These are phyloP conservation scores for Tolypocladium cylindrosporum DNA, from an alignment of 2,329 filamentous ascomycete genomes.

Conservation along the genomic window DNA sequence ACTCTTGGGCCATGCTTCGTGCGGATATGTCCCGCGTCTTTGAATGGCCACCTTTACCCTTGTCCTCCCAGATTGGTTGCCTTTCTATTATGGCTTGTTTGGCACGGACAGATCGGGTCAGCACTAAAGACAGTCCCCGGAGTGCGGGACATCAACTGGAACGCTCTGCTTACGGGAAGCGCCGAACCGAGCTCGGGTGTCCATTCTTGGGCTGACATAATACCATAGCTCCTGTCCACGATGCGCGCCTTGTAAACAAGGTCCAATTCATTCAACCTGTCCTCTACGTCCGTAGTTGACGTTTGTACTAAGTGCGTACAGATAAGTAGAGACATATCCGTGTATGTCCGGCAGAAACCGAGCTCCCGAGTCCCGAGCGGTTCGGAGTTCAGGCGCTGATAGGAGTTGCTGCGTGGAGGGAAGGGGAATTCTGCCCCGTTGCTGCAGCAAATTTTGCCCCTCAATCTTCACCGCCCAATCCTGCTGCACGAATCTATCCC, in stretches of 20 bases:
- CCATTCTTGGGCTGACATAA: neutral
- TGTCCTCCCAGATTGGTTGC: neutral
- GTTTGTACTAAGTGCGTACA: neutral
- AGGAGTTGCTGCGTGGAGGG: neutral
- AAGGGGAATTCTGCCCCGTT: neutral
- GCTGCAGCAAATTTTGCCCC: slow-evolving; percentile 5
- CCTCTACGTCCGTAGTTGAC: neutral
- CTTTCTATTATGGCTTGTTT: neutral
- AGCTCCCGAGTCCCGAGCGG: neutral
- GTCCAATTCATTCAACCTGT: neutral
- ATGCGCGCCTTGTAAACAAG: neutral
- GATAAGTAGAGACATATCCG: neutral
- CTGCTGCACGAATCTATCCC: slow-evolving; percentile 4
- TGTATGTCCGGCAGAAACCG: neutral
- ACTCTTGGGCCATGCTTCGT: neutral
- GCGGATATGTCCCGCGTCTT: neutral
- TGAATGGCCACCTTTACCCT: neutral
- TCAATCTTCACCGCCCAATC: slow-evolving; percentile 6
- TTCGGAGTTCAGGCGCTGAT: neutral
- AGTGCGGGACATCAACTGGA: neutral
- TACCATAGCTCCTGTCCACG: neutral
- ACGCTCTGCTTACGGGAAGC: neutral
- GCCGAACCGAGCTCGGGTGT: neutral
- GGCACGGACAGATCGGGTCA: neutral
- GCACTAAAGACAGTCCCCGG: neutral